Evolutionary conservation across 805 yeast species (phyloP).

Genomic region (Ogataea pignaliae): DNA sequence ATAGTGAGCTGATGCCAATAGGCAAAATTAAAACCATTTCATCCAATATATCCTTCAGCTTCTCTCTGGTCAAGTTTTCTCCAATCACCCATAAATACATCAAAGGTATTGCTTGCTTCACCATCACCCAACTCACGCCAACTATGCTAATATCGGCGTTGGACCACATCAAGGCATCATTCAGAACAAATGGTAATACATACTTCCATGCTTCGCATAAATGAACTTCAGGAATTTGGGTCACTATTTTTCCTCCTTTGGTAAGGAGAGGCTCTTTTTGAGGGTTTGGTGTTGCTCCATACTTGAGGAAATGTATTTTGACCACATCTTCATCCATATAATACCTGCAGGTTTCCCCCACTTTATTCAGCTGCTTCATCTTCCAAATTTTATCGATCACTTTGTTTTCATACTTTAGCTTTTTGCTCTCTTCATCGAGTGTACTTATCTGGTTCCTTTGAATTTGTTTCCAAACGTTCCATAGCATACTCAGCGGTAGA

Average conservation of each 20-base stretch:
- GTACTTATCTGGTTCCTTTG: conserved; percentile 1
- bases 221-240: conserved; percentile 12
- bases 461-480: conserved; percentile 20
- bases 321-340: neutral
- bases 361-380: conserved; percentile 11
- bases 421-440: neutral
- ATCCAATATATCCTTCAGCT: conserved; percentile 5
- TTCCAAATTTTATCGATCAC: conserved; percentile 19
- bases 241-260: conserved; percentile 14
- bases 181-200: conserved; percentile 9
- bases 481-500: conserved; percentile 11
- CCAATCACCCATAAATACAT: conserved; percentile 14
- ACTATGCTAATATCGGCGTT: conserved; percentile 13
- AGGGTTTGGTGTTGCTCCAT: conserved; percentile 16
- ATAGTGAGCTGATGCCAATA: conserved; percentile 15
- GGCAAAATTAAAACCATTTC: conserved; percentile 14
- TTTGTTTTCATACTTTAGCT: conserved; percentile 7
- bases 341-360: neutral
- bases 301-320: conserved; percentile 15
- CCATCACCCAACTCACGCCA: conserved; percentile 16
- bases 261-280: conserved; percentile 15
- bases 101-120: conserved; percentile 8
- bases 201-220: conserved; percentile 12
- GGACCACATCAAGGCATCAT: conserved; percentile 17
- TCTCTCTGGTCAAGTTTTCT: neutral